Evolutionary conservation across 208 protist species (phyloP).

Genomic region (Leishmania gerbilli): DNA sequence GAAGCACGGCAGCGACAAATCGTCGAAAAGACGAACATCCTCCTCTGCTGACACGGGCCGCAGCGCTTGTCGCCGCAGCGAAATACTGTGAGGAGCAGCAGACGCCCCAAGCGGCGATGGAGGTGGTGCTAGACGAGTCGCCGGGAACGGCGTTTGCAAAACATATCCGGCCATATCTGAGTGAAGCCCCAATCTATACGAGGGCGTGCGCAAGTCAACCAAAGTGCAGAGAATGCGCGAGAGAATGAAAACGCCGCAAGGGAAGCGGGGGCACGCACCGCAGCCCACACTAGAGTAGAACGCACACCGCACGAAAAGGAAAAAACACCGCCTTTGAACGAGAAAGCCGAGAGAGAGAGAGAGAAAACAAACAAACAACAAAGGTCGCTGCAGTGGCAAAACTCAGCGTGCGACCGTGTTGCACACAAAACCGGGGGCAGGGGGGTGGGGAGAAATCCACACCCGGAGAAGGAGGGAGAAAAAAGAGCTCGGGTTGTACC

Average conservation of each 20-base stretch:
- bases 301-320: neutral
- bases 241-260: no score
- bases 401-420: no score
- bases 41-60: slow-evolving; percentile 15
- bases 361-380: no score
- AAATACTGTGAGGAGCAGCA: neutral
- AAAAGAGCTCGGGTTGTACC: neutral
- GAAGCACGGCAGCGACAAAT: slow-evolving; percentile 8
- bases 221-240: neutral
- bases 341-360: neutral
- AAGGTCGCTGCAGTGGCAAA: neutral
- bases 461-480: neutral
- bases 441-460: neutral
- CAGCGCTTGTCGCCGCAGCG: slow-evolving; percentile 6
- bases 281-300: neutral
- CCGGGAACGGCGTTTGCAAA: neutral
- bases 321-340: neutral
- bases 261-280: neutral
- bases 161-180: neutral
- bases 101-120: neutral
- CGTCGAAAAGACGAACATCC: slow-evolving; percentile 9
- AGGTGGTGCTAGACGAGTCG: neutral
- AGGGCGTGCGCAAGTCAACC: neutral
- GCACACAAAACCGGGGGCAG: neutral
- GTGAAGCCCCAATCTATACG: neutral